Conservation (phyloP, 2,329 filamentous ascomycete genomes). For the Talaromyces sp. region DNA sequence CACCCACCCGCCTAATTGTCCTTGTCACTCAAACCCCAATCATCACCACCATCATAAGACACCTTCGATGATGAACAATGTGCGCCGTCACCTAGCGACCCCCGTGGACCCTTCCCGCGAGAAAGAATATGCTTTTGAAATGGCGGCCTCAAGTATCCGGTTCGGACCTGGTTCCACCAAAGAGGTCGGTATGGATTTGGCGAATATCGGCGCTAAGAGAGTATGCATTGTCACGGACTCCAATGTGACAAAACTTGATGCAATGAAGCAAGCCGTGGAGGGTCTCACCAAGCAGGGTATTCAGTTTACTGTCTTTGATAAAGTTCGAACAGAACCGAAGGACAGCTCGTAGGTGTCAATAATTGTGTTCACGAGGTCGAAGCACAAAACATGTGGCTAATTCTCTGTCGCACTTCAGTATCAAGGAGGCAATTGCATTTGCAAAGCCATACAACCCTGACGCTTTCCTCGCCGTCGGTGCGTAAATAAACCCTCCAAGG, state of each 20-base stretch:
- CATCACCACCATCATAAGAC: conserved; percentile 73
- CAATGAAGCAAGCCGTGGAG: conserved; percentile 87
- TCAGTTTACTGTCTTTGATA: conserved; percentile 77
- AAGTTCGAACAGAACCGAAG: conserved; percentile 86
- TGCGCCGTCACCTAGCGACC: conserved; percentile 69
- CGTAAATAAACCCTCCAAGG: conserved; percentile 17
- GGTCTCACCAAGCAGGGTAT: conserved; percentile 78
- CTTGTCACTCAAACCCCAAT: conserved; percentile 87
- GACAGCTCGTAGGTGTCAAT: conserved; percentile 72
- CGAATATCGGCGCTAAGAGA: conserved; percentile 82
- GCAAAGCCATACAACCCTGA: conserved; percentile 79
- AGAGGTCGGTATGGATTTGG: conserved; percentile 97
- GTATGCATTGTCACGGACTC: conserved; percentile 91
- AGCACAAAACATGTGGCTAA: background rate
- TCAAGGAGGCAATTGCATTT: conserved; percentile 87
- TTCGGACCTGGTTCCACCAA: conserved; percentile 92
- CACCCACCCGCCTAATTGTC: conserved; percentile 82
- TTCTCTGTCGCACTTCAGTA: conserved; percentile 51
- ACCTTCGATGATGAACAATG: conserved; percentile 55
- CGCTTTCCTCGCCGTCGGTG: conserved; percentile 86
- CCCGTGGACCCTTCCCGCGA: conserved; percentile 71
- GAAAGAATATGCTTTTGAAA: conserved; percentile 98
- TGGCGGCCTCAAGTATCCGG: conserved; percentile 92
- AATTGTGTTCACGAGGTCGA: background rate
- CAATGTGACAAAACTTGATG: conserved; percentile 78